A percentile compares a stretch with the other conserved stretches of the same genome.
Evolutionary conservation across 495 filamentous ascomycete genomes (phyloP).

Genomic region (Cryomyces antarcticus): DNA sequence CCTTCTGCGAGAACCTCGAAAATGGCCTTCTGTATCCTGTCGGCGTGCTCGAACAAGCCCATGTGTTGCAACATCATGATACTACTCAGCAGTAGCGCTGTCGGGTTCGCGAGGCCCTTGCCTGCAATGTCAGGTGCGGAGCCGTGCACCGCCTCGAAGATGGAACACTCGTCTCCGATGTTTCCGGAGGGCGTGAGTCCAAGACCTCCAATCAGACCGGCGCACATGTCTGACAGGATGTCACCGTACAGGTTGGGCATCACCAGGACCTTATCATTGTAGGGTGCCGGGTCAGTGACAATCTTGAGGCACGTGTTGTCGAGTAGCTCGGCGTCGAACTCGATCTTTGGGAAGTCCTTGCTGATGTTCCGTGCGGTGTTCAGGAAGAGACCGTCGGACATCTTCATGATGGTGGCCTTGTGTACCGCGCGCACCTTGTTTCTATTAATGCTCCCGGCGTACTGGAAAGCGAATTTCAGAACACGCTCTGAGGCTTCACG

Average conservation of each 20-base stretch:
- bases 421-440: constrained; percentile 93
- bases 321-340: constrained; percentile 90
- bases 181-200: constrained; percentile 94
- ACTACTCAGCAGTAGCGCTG: constrained; percentile 70
- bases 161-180: constrained; percentile 96
- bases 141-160: constrained; percentile 98
- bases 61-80: constrained; percentile 99
- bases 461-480: constrained; percentile 90
- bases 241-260: constrained; percentile 99
- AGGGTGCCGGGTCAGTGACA: constrained; percentile 78
- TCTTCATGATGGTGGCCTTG: constrained; percentile 99
- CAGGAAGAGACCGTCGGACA: constrained; percentile 96
- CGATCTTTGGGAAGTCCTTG: constrained; percentile 84
- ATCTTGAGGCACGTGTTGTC: constrained; percentile 99
- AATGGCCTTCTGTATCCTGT: constrained; percentile 78
- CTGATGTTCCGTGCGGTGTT: constrained; percentile 60
- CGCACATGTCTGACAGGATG: constrained; percentile 98
- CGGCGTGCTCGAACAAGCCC: constrained; percentile 67
- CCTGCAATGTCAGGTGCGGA: constrained; percentile 96
- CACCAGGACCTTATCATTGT: constrained; percentile 98
- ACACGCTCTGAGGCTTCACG: constrained; percentile 83
- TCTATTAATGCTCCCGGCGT: constrained; percentile 76
- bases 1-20: constrained; percentile 89
- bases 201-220: constrained; percentile 91
- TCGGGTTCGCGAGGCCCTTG: constrained; percentile 87